Conservation (phyloP, 371 early-diverging fungal species). For the Batrachochytrium dendrobatidis region DNA sequence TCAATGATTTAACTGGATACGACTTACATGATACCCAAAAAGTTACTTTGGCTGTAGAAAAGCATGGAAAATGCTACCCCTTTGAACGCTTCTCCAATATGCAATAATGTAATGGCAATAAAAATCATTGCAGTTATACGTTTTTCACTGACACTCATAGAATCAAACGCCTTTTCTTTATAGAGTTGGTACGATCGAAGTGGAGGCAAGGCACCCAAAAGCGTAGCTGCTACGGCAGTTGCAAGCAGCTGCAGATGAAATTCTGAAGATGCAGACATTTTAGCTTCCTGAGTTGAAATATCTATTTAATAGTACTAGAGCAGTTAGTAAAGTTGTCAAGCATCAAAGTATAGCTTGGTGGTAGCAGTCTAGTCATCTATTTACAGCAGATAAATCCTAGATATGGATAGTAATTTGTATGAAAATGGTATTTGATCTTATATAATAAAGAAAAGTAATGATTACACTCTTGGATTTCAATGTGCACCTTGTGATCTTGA, state of each 20-base stretch:
- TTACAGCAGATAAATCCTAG: too few relatives aligned
- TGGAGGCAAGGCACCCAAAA: neutral
- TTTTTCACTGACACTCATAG: neutral
- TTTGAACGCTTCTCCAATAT: neutral
- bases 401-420: too few relatives aligned
- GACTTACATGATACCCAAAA: neutral
- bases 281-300: neutral
- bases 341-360: too few relatives aligned
- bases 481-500: too few relatives aligned
- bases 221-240: neutral
- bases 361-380: slow-evolving; percentile 1
- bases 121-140: neutral
- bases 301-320: neutral
- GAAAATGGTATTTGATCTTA: too few relatives aligned
- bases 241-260: neutral
- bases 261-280: neutral
- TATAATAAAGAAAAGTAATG: too few relatives aligned
- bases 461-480: too few relatives aligned
- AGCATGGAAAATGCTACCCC: neutral
- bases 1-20: too few relatives aligned
- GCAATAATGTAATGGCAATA: neutral
- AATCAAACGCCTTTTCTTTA: neutral
- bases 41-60: neutral
- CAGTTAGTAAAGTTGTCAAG: too few relatives aligned
- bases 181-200: neutral